Conservation (phyloP, 2,329 filamentous ascomycete species). For the Xylaria hypoxylon region DNA sequence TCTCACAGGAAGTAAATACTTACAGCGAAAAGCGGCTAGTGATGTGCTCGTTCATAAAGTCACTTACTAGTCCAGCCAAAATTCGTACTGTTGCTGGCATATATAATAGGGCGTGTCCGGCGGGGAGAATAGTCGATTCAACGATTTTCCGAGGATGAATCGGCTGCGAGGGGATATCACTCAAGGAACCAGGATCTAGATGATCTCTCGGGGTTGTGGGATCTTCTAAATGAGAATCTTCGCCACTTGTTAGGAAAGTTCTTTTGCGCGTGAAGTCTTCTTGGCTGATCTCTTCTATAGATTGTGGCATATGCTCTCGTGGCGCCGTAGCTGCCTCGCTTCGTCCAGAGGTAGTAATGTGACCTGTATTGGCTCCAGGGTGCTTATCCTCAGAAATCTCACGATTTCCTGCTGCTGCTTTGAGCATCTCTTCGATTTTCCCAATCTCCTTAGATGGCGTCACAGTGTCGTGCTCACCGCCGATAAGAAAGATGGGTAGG, state of each 20-base stretch:
- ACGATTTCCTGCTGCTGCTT: slow-evolving; percentile 28
- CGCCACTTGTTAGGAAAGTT: slow-evolving; percentile 40
- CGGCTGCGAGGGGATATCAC: slow-evolving; percentile 61
- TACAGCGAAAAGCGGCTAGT: slow-evolving; percentile 79
- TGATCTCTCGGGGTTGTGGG: slow-evolving; percentile 63
- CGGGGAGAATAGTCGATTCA: slow-evolving; percentile 76
- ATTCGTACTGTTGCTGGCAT: slow-evolving; percentile 79
- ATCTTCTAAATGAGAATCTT: slow-evolving; percentile 52
- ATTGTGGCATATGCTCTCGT: slow-evolving; percentile 51
- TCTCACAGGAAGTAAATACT: slow-evolving; percentile 25
- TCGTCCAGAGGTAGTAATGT: slow-evolving; percentile 42
- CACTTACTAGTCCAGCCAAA: slow-evolving; percentile 82
- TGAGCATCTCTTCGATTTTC: slow-evolving; percentile 67
- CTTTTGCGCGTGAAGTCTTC: slow-evolving; percentile 53
- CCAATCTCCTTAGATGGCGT: slow-evolving; percentile 78
- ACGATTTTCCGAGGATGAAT: slow-evolving; percentile 66
- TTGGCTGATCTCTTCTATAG: slow-evolving; percentile 55
- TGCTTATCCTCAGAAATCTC: slow-evolving; percentile 7
- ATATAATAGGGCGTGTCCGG: slow-evolving; percentile 87
- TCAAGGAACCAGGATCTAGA: slow-evolving; percentile 46
- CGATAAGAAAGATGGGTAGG: slow-evolving; percentile 81
- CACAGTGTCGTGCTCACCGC: slow-evolving; percentile 79
- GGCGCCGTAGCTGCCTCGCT: slow-evolving; percentile 56
- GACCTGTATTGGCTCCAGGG: slow-evolving; percentile 22
- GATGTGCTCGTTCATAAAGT: slow-evolving; percentile 80